Percentiles rank a stretch among this genome's conserved stretches.
Conservation (phyloP, 192 early-diverging fungal genomes). For the Gonapodya sp. region DNA sequence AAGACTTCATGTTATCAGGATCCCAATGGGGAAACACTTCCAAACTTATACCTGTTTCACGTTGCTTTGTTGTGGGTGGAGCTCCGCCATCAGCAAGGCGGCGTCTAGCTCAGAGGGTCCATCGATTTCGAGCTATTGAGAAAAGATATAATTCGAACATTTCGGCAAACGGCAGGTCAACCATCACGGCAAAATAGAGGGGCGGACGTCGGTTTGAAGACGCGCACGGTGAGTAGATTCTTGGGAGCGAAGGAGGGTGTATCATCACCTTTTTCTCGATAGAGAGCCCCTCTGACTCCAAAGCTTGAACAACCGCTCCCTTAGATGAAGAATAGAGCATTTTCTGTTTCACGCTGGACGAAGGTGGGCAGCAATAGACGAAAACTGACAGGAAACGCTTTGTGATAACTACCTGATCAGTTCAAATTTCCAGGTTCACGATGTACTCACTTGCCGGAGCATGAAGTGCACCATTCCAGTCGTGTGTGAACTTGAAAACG, state of each 20-base stretch:
- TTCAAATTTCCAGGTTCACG: conserved; percentile 10
- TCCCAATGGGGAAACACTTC: too few relatives aligned
- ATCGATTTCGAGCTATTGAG: conserved; percentile 43
- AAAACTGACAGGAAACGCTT: conserved; percentile 70
- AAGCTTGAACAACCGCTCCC: conserved; percentile 41
- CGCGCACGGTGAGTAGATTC: conserved; percentile 23
- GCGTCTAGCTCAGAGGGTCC: conserved; percentile 45
- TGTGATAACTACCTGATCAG: not conserved
- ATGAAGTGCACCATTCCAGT: conserved; percentile 26
- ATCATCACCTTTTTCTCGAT: conserved; percentile 47
- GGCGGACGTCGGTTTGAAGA: too few relatives aligned
- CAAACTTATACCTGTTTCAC: too few relatives aligned
- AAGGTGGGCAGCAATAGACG: conserved; percentile 73
- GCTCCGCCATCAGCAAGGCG: conserved; percentile 40
- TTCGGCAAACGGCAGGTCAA: conserved; percentile 3
- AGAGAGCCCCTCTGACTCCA: conserved; percentile 38
- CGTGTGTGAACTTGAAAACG: conserved; percentile 44
- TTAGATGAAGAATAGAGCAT: conserved; percentile 84
- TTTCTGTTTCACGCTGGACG: conserved; percentile 72
- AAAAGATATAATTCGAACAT: not conserved
- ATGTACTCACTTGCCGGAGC: conserved; percentile 34
- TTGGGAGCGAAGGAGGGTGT: not conserved
- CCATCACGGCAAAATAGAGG: conserved; percentile 22
- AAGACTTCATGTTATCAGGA: too few relatives aligned
- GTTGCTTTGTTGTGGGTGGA: conserved; percentile 32